Conservation (phyloP, 345 rosid species). For the Pistacia atlantica region DNA sequence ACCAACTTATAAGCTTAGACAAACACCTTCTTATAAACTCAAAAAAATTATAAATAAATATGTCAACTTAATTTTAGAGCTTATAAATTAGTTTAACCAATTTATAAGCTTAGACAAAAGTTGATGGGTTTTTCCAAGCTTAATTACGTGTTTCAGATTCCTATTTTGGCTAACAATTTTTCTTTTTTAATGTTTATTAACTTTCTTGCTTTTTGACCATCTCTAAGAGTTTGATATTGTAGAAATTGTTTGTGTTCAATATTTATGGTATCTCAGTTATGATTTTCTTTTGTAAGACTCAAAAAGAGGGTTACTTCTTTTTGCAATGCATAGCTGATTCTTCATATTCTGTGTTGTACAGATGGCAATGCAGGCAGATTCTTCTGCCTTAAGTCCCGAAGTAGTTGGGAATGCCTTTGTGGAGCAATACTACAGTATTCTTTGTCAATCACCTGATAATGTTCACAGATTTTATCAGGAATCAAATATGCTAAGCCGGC, state of each 20-base stretch:
- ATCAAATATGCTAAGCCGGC: conserved; percentile 51
- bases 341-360: conserved; percentile 32
- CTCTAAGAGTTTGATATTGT: background rate
- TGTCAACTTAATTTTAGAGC: too few relatives aligned
- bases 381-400: conserved; percentile 41
- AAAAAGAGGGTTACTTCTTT: background rate
- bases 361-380: conserved; percentile 45
- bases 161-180: background rate
- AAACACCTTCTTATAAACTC: too few relatives aligned
- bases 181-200: background rate
- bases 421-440: conserved; percentile 50
- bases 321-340: background rate
- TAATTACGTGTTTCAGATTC: background rate
- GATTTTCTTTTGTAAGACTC: background rate
- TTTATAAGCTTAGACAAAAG: too few relatives aligned
- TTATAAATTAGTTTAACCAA: too few relatives aligned
- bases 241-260: background rate
- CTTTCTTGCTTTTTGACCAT: background rate
- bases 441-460: conserved; percentile 37
- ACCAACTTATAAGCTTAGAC: too few relatives aligned
- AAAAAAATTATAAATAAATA: too few relatives aligned
- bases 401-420: conserved; percentile 66
- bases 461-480: conserved; percentile 67
- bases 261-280: background rate
- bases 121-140: background rate